These are phyloP conservation scores for Ploettnerulaceae sp. DNA, from an alignment of 2,329 filamentous ascomycete genomes.

Conservation along the genomic window DNA sequence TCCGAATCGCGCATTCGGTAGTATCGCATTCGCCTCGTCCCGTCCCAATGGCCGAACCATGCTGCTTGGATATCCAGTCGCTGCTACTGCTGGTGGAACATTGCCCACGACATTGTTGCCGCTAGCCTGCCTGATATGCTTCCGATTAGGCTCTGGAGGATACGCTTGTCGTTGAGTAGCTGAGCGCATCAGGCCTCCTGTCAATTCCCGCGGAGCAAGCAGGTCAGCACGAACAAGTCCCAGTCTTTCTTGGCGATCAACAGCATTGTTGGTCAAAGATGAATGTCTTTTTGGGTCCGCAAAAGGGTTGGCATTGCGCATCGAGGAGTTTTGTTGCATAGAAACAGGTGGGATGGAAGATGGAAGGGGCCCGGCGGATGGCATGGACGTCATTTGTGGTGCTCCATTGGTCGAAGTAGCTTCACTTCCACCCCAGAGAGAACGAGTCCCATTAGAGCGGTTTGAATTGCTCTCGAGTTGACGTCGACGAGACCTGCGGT, in stretches of 20 bases:
- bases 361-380: background rate
- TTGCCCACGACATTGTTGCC: background rate
- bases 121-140: background rate
- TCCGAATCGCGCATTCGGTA: background rate
- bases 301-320: background rate
- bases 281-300: conserved; percentile 4
- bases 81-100: background rate
- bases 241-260: conserved; percentile 6
- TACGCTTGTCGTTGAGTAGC: background rate
- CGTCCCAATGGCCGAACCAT: background rate
- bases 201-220: conserved; percentile 4
- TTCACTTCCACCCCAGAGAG: background rate
- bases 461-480: background rate
- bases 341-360: background rate
- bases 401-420: background rate
- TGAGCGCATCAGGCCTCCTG: conserved; percentile 5
- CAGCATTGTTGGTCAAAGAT: conserved; percentile 1
- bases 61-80: background rate
- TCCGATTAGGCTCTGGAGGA: background rate
- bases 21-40: background rate
- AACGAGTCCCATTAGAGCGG: background rate
- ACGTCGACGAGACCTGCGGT: background rate
- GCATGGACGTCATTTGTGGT: background rate
- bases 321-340: background rate
- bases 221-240: conserved; percentile 2